These are phyloP conservation scores for Schizophyllum commune DNA, from an alignment of 1,284 basidiomycete species.

Conservation along the genomic window DNA sequence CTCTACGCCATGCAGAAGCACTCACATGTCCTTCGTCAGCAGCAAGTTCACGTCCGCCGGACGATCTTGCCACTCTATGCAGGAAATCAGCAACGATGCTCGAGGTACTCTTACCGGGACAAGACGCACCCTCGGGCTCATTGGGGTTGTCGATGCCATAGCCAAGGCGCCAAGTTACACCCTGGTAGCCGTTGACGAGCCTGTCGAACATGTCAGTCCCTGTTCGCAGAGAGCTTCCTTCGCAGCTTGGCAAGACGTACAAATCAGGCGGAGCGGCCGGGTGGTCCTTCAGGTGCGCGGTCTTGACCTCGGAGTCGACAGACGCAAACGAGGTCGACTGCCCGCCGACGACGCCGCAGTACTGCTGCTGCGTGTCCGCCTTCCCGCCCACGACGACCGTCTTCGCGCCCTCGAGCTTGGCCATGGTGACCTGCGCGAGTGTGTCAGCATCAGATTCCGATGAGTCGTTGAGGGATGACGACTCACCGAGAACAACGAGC, in stretches of 20 bases:
- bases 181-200: slow-evolving; percentile 14
- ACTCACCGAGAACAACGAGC: slow-evolving; percentile 49
- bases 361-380: slow-evolving; percentile 40
- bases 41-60: slow-evolving; percentile 44
- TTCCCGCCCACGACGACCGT: slow-evolving; percentile 52
- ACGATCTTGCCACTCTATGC: slow-evolving; percentile 52
- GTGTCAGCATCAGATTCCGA: slow-evolving; percentile 1
- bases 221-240: slow-evolving; percentile 19
- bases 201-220: slow-evolving; percentile 18
- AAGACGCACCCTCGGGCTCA: slow-evolving; percentile 39
- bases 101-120: neutral
- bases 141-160: slow-evolving; percentile 44
- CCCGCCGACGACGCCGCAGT: slow-evolving; percentile 55
- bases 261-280: slow-evolving; percentile 52
- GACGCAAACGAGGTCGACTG: slow-evolving; percentile 49
- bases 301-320: slow-evolving; percentile 56
- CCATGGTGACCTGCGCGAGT: slow-evolving; percentile 43
- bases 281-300: slow-evolving; percentile 44
- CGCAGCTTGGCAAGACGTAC: slow-evolving; percentile 26
- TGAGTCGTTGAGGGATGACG: no score
- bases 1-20: neutral
- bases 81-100: slow-evolving; percentile 2
- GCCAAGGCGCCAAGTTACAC: slow-evolving; percentile 54
- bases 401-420: slow-evolving; percentile 47
- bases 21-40: slow-evolving; percentile 42